phyloP scores from a whole-genome alignment of 2,329 filamentous ascomycete species.

The Zalaria obscura region DNA sequence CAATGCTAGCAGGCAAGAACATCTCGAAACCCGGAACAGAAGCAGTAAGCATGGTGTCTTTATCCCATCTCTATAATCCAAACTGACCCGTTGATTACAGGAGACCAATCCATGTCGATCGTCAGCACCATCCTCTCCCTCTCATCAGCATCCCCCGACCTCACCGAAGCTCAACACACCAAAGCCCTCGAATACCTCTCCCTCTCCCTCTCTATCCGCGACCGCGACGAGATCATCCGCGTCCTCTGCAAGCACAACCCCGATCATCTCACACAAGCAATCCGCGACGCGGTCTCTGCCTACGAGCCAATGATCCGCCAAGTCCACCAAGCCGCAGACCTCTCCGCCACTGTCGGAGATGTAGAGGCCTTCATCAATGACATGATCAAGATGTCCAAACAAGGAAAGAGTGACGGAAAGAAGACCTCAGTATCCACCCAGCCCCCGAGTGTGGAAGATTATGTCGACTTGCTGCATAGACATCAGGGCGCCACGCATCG shows the following conservation, averaged over 20 bases:
- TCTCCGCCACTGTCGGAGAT: slow-evolving; percentile 54
- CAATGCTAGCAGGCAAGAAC: slow-evolving; percentile 35
- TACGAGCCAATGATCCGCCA: slow-evolving; percentile 63
- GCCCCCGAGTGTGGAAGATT: slow-evolving; percentile 55
- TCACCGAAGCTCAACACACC: slow-evolving; percentile 47
- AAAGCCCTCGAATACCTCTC: slow-evolving; percentile 57
- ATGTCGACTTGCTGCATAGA: slow-evolving; percentile 49
- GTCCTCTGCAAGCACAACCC: slow-evolving; percentile 55
- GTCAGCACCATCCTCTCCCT: slow-evolving; percentile 48
- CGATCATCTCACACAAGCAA: slow-evolving; percentile 55
- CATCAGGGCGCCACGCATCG: slow-evolving; percentile 51
- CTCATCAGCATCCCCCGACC: slow-evolving; percentile 28
- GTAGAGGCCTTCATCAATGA: slow-evolving; percentile 56
- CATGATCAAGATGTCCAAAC: slow-evolving; percentile 44
- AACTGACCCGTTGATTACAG: slow-evolving; percentile 35
- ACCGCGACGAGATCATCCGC: slow-evolving; percentile 56
- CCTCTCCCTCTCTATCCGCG: slow-evolving; percentile 54
- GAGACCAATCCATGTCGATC: slow-evolving; percentile 43
- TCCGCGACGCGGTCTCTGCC: slow-evolving; percentile 50
- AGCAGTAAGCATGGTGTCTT: slow-evolving; percentile 29
- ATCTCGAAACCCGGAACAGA: slow-evolving; percentile 42
- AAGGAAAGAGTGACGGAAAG: slow-evolving; percentile 12
- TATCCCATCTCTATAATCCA: slow-evolving; percentile 41
- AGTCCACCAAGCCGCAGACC: slow-evolving; percentile 57
- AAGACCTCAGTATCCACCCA: slow-evolving; percentile 11